phyloP scores from a whole-genome alignment of 2,329 filamentous ascomycete species.

The Claviceps spartinae region DNA sequence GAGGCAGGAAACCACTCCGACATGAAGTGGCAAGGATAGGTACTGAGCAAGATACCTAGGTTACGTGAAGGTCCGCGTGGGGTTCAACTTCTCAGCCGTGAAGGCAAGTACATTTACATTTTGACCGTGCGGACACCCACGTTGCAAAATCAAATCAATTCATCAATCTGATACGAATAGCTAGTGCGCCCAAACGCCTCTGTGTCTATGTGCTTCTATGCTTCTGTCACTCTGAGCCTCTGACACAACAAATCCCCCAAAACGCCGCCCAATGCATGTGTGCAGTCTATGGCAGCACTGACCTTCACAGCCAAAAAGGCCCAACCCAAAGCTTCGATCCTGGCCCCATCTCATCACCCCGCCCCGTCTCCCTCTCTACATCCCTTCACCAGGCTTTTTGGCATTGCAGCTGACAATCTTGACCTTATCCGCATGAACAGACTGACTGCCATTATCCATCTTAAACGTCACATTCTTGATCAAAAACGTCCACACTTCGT shows the following conservation, averaged over 20 bases:
- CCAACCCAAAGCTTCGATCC: not conserved
- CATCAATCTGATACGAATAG: too few relatives aligned
- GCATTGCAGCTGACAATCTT: conserved; percentile 98
- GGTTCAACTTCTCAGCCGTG: too few relatives aligned
- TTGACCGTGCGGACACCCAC: too few relatives aligned
- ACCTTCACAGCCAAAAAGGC: not conserved
- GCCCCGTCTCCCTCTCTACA: conserved; percentile 1
- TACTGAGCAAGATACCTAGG: too few relatives aligned
- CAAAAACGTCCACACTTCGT: conserved; percentile 98
- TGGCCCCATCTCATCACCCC: not conserved
- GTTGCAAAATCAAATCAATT: too few relatives aligned
- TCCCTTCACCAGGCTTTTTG: conserved; percentile 45
- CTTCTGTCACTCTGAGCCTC: too few relatives aligned
- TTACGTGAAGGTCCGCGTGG: too few relatives aligned
- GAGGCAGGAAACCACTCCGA: too few relatives aligned
- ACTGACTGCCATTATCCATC: conserved; percentile 65
- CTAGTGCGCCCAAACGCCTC: too few relatives aligned
- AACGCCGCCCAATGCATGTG: conserved; percentile 11
- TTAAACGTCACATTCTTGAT: conserved; percentile 99
- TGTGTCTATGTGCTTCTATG: too few relatives aligned
- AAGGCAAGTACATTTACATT: too few relatives aligned
- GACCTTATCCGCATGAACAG: conserved; percentile 75
- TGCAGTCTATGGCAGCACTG: not conserved
- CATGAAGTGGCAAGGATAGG: too few relatives aligned
- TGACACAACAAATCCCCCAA: not conserved